A percentile compares a stretch with the other conserved stretches of the same genome.
Evolutionary conservation across 306 rosid genomes (phyloP).

Genomic region (Gillenia trifoliata): DNA sequence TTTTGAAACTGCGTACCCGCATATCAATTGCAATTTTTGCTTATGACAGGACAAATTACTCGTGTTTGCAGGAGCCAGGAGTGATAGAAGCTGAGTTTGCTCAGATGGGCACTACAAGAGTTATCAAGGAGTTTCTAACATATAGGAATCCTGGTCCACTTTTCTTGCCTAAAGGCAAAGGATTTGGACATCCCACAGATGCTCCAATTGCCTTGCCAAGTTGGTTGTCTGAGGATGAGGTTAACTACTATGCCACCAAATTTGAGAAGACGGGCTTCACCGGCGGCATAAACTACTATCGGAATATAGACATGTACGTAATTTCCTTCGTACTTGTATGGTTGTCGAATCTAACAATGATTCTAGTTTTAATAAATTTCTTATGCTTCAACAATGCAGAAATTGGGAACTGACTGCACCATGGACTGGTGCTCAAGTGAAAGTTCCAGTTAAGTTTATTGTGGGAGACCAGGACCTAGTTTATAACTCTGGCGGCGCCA

Average conservation of each 20-base stretch:
- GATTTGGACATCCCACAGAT: constrained; percentile 33
- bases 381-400: constrained; percentile 24
- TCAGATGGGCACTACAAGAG: constrained; percentile 42
- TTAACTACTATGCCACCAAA: constrained; percentile 45
- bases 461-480: constrained; percentile 72
- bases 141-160: constrained; percentile 53
- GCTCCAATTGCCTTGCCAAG: constrained; percentile 46
- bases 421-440: constrained; percentile 52
- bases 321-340: not conserved
- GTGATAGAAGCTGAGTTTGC: constrained; percentile 67
- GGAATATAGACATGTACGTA: constrained; percentile 54
- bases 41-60: not conserved
- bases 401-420: constrained; percentile 75
- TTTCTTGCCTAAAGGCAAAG: constrained; percentile 43
- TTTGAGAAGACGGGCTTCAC: constrained; percentile 64
- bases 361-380: not conserved
- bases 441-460: constrained; percentile 61
- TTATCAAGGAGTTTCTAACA: constrained; percentile 50
- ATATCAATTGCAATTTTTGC: too few relatives aligned
- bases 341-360: not conserved
- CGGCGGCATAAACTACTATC: constrained; percentile 61
- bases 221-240: constrained; percentile 73
- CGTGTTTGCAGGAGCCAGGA: constrained; percentile 43
- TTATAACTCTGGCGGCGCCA: constrained; percentile 36
- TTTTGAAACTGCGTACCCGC: not conserved